These are phyloP conservation scores for Pleurotus djamor DNA, from an alignment of 768 basidiomycete species.

Conservation along the genomic window DNA sequence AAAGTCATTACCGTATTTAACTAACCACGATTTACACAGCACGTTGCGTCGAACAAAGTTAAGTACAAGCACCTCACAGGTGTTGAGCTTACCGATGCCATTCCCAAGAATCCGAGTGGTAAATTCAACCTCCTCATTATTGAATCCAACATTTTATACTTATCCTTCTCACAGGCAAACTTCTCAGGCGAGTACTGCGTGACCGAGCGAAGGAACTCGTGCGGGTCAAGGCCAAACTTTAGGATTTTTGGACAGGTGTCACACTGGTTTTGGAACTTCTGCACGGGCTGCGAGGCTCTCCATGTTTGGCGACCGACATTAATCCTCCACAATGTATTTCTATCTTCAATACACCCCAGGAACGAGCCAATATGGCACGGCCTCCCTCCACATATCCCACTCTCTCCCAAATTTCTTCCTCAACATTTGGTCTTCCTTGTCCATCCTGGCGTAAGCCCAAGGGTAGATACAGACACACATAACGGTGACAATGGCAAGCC, in stretches of 20 bases:
- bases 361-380: neutral
- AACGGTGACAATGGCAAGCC: neutral
- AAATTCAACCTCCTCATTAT: conserved; percentile 20
- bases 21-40: conserved; percentile 24
- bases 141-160: neutral
- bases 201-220: conserved; percentile 40
- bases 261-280: too few species aligned
- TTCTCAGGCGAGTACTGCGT: conserved; percentile 45
- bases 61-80: conserved; percentile 59
- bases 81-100: conserved; percentile 49
- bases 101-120: conserved; percentile 67
- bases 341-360: neutral
- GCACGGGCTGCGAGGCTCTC: too few species aligned
- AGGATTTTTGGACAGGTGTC: neutral
- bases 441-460: neutral
- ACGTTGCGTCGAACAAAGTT: conserved; percentile 52
- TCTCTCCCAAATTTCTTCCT: neutral
- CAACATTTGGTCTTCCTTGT: neutral
- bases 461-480: neutral
- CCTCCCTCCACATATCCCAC: neutral
- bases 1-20: neutral
- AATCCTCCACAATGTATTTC: too few species aligned
- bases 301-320: too few species aligned
- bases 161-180: conserved; percentile 4
- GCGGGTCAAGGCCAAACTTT: conserved; percentile 21